Percentiles rank a stretch among this genome's conserved stretches.
phyloP scores from a whole-genome alignment of 78 protist genomes.

The Dictyostelium intermedium region DNA sequence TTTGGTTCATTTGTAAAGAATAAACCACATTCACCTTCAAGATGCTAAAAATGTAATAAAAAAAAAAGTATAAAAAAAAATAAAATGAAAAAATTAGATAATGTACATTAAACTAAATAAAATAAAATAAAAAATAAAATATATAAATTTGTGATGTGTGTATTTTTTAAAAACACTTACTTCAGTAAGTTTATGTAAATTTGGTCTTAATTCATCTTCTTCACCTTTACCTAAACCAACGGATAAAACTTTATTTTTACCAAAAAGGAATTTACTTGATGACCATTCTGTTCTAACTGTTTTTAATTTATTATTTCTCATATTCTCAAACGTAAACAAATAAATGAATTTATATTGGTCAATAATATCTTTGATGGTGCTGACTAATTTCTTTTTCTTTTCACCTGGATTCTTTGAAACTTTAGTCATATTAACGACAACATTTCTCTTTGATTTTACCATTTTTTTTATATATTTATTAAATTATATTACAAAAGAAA shows the following conservation, averaged over 20 bases:
- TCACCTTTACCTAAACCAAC: constrained; percentile 88
- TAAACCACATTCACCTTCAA: constrained; percentile 88
- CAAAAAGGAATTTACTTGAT: constrained; percentile 86
- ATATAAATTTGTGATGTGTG: no score
- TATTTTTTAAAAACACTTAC: not conserved
- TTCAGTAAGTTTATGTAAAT: constrained; percentile 65
- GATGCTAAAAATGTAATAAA: constrained; percentile 12
- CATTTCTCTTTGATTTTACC: constrained; percentile 90
- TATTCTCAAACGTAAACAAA: constrained; percentile 78
- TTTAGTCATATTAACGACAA: constrained; percentile 69
- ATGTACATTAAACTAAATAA: no score
- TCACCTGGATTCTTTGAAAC: constrained; percentile 58
- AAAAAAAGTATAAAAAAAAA: not conserved
- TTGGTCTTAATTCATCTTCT: constrained; percentile 59
- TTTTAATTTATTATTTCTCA: constrained; percentile 87
- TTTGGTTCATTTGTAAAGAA: constrained; percentile 89
- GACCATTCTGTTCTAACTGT: constrained; percentile 67
- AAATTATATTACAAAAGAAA: constrained; percentile 3
- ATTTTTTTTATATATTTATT: constrained; percentile 58
- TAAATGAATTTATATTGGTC: constrained; percentile 67
- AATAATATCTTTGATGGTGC: constrained; percentile 47
- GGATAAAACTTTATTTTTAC: constrained; percentile 91
- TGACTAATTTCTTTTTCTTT: constrained; percentile 41
- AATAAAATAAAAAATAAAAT: not conserved
- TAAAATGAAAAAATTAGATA: not conserved